These are phyloP conservation scores for Amaranthus tricolor DNA, from an alignment of 179 eudicot species.

Conservation along the genomic window DNA sequence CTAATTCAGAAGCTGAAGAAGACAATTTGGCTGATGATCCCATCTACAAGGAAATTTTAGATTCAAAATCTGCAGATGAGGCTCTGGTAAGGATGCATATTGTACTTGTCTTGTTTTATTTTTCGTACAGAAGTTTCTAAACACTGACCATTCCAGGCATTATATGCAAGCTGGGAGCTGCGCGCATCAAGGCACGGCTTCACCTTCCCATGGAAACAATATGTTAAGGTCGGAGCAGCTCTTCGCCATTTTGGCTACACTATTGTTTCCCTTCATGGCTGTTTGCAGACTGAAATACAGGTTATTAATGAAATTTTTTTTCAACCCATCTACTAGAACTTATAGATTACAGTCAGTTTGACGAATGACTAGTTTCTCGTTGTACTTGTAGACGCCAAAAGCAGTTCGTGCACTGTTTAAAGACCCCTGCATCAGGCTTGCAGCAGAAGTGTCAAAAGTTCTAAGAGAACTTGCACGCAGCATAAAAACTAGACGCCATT, in stretches of 20 bases:
- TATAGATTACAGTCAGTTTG: too few species aligned
- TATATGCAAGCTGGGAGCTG: constrained; percentile 57
- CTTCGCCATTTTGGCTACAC: constrained; percentile 56
- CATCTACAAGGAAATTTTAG: constrained; percentile 40
- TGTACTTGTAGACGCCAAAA: constrained; percentile 39
- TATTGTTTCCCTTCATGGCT: constrained; percentile 46
- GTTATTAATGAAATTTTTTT: constrained; percentile 13
- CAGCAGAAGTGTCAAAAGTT: constrained; percentile 47
- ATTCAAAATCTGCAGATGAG: constrained; percentile 46
- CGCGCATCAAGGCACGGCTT: constrained; percentile 31
- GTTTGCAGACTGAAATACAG: constrained; percentile 52
- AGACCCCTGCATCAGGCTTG: constrained; percentile 39
- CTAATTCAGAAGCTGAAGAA: constrained; percentile 15
- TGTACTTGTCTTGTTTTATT: background rate
- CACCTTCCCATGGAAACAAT: constrained; percentile 49
- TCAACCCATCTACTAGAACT: background rate
- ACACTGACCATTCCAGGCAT: constrained; percentile 30
- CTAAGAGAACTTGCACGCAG: constrained; percentile 40
- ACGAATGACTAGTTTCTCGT: background rate
- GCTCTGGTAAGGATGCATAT: constrained; percentile 31
- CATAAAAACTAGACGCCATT: constrained; percentile 42
- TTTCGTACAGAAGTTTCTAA: background rate
- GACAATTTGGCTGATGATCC: constrained; percentile 40
- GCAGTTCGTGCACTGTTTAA: constrained; percentile 45
- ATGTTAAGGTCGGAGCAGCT: constrained; percentile 40